A percentile compares a stretch with the other conserved stretches of the same genome.
Conservation (phyloP, 1,284 basidiomycete genomes). For the Papiliotrema terrestris region DNA sequence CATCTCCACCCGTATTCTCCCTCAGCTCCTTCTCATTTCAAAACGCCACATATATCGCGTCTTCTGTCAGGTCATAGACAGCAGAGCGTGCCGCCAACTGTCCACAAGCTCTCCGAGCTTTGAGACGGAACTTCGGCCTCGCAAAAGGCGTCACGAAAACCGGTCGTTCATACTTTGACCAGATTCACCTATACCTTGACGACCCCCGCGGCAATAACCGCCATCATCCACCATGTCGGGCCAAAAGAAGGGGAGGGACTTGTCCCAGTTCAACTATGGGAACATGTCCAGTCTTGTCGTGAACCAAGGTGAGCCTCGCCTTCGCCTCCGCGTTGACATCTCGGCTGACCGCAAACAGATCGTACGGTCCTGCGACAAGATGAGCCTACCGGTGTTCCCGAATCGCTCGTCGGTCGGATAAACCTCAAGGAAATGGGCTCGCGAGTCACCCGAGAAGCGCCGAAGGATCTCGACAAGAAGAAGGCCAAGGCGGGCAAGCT, state of each 20-base stretch:
- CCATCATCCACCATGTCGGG: constrained; percentile 42
- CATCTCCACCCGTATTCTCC: too few relatives aligned
- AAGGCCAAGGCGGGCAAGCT: constrained; percentile 72
- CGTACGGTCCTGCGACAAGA: constrained; percentile 65
- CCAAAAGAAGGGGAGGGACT: constrained; percentile 52
- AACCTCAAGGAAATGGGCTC: constrained; percentile 92
- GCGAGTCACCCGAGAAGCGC: constrained; percentile 73
- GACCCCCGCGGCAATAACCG: background rate
- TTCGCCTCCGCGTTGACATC: background rate
- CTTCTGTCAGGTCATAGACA: too few relatives aligned
- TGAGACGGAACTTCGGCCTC: too few relatives aligned
- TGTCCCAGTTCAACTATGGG: constrained; percentile 84
- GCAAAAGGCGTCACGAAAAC: too few relatives aligned
- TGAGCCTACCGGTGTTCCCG: constrained; percentile 94
- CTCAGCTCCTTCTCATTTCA: too few relatives aligned
- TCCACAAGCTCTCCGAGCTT: too few relatives aligned
- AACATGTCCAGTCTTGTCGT: constrained; percentile 83
- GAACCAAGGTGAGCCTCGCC: constrained; percentile 58
- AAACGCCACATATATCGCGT: too few relatives aligned
- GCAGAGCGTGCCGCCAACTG: too few relatives aligned
- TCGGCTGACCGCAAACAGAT: constrained; percentile 25
- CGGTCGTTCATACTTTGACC: too few relatives aligned
- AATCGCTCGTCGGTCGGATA: constrained; percentile 86
- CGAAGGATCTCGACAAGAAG: constrained; percentile 94
- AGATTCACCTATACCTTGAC: background rate